Conservation (phyloP, 169 alveolate species). For the Plasmodium gallinaceum region DNA sequence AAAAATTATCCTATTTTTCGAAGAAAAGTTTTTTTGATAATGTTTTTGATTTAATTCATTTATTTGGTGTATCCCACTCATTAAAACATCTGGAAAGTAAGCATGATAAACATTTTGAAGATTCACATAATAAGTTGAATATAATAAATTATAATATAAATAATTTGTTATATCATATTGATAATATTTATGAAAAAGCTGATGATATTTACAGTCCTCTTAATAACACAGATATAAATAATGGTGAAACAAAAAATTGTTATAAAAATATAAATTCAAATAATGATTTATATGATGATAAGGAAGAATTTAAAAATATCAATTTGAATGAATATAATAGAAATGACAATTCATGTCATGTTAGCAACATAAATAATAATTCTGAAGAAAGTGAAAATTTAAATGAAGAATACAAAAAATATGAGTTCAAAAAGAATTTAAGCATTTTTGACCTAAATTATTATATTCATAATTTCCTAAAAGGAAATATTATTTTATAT, state of each 20-base stretch:
- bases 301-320: not conserved
- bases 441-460: conserved; percentile 58
- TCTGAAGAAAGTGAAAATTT: conserved; percentile 9
- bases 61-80: conserved; percentile 25
- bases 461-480: conserved; percentile 44
- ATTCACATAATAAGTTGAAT: not conserved
- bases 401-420: conserved; percentile 18
- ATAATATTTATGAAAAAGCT: conserved; percentile 3
- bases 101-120: not conserved
- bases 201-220: not conserved
- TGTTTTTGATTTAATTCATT: conserved; percentile 38
- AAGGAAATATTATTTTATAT: conserved; percentile 50
- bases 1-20: conserved; percentile 38
- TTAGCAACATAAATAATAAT: not conserved
- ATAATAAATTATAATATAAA: not conserved
- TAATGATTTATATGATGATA: not conserved
- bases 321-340: not conserved
- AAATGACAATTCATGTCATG: not conserved
- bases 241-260: not conserved
- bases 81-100: not conserved
- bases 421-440: conserved; percentile 34
- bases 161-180: conserved; percentile 15
- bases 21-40: conserved; percentile 43
- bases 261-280: not conserved
- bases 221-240: not conserved